phyloP scores from a whole-genome alignment of 768 basidiomycete genomes.

The Pleurotus cornucopiae region DNA sequence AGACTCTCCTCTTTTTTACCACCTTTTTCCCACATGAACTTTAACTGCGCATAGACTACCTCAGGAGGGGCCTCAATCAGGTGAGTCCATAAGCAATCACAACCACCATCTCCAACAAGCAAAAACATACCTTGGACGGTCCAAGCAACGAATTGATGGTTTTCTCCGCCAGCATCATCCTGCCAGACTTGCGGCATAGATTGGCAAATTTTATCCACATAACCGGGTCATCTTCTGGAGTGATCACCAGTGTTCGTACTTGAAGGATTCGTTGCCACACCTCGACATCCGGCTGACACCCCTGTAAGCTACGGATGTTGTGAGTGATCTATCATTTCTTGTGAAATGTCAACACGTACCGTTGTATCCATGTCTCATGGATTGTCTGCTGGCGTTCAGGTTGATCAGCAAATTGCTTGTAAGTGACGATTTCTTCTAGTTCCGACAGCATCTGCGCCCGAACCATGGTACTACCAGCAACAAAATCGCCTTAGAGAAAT shows the following conservation, averaged over 20 bases:
- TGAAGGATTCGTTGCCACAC: constrained; percentile 98
- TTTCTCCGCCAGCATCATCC: constrained; percentile 92
- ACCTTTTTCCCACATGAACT: constrained; percentile 92
- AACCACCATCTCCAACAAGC: not conserved
- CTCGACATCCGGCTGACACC: constrained; percentile 97
- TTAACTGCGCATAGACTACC: constrained; percentile 94
- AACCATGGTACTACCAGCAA: constrained; percentile 72
- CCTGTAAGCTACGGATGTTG: constrained; percentile 61
- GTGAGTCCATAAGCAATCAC: not conserved
- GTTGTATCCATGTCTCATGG: constrained; percentile 95
- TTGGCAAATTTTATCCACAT: constrained; percentile 99
- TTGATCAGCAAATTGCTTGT: constrained; percentile 92
- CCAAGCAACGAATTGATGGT: constrained; percentile 89
- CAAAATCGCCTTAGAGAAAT: not conserved
- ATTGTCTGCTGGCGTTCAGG: constrained; percentile 86
- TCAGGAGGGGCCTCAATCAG: constrained; percentile 81
- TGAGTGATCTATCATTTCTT: not conserved
- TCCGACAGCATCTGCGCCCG: constrained; percentile 98
- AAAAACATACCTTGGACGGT: constrained; percentile 52
- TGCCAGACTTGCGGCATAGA: constrained; percentile 90
- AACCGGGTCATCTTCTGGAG: constrained; percentile 88
- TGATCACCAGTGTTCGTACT: constrained; percentile 89
- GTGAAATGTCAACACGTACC: constrained; percentile 38
- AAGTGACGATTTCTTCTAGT: constrained; percentile 94
- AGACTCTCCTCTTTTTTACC: constrained; percentile 66